A percentile compares a stretch with the other conserved stretches of the same genome.
phyloP scores from a whole-genome alignment of 805 yeast species.

The Pichia exigua region DNA sequence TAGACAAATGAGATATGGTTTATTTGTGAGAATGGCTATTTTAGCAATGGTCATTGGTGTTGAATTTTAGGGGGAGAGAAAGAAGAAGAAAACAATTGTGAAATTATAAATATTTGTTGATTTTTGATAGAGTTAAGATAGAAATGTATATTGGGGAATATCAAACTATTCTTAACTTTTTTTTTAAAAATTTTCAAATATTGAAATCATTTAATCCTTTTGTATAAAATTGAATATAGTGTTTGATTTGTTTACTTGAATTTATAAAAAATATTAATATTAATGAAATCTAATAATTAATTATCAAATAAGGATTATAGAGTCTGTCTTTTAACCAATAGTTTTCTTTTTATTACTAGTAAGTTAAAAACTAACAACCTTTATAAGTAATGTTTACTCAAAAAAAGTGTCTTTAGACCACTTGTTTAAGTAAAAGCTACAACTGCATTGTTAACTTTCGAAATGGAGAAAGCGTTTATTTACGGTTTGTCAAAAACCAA shows the following conservation, averaged over 20 bases:
- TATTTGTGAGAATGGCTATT: conserved; percentile 97
- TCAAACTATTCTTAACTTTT: not conserved
- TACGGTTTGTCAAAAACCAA: too few species aligned
- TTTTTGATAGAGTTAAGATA: not conserved
- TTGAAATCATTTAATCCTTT: not conserved
- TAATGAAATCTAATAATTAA: not conserved
- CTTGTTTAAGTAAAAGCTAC: too few species aligned
- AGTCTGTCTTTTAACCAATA: too few species aligned
- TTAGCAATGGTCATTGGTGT: conserved; percentile 97
- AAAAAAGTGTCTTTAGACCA: too few species aligned
- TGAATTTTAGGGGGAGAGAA: conserved; percentile 44
- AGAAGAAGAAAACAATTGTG: not conserved
- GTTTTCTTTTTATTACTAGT: too few species aligned
- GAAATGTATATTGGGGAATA: conserved; percentile 15
- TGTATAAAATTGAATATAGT: too few species aligned
- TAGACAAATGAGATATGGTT: conserved; percentile 98
- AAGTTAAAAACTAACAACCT: too few species aligned
- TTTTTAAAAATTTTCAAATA: not conserved
- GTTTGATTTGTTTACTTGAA: not conserved
- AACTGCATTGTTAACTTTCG: too few species aligned
- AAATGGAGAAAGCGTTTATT: too few species aligned
- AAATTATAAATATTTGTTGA: too few species aligned
- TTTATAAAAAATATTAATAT: not conserved
- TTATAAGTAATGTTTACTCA: too few species aligned
- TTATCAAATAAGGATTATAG: not conserved